Base-by-base conservation (phyloP, 1,139 yeast genomes). In the Kurtzmaniella quercitrusa region DNA sequence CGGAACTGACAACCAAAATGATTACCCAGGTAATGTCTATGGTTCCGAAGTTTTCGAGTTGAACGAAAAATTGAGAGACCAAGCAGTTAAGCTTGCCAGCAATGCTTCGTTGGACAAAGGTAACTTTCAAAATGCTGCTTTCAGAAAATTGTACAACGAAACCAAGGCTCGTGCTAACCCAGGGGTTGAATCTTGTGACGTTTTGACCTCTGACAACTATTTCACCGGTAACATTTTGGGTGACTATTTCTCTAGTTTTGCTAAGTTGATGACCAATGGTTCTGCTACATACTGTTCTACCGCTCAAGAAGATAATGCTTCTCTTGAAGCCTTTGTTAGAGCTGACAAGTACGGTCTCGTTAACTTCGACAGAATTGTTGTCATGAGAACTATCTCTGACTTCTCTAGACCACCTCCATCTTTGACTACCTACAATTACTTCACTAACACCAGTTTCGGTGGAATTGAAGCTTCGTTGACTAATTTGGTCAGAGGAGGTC, bases 261-360 rank as follows among this genome's bases (percentile, higher is more conserved):
- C 83, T 29, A 50, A 55, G 25, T 55, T 79, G 50, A 61, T 81
- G 59, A 75, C 85, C 49, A 82, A 82, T 54, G 81, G 81, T 40
- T 70, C 83, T 40, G 84, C 80, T 19, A 65, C 63, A 25, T 82
- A 80, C 66, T 79, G 85, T 60, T 59, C 82, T 29, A 77, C 85
- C 40, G 85, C 84, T 44, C 85, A 81, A 61, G 88, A 82, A 61
- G 87, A 82, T 58, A 79, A 81, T 56, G 87, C 87, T 29, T 70
- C 83, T 11, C 72, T 81, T 54, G 85, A 81, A 58, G 79, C 81
- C 3, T 62, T 81, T 47, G 57, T 77, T 37, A 75, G 88, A 64
- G 70, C 77, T 56, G 77, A 78, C 50, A 66, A 65, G 49, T 66
- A 66, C 52, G 85, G 83, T 16, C 66, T 80, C 49, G 78, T 77